Evolutionary conservation across 257 asterid species (phyloP).

Genomic region (Nicotiana obtusifolia): DNA sequence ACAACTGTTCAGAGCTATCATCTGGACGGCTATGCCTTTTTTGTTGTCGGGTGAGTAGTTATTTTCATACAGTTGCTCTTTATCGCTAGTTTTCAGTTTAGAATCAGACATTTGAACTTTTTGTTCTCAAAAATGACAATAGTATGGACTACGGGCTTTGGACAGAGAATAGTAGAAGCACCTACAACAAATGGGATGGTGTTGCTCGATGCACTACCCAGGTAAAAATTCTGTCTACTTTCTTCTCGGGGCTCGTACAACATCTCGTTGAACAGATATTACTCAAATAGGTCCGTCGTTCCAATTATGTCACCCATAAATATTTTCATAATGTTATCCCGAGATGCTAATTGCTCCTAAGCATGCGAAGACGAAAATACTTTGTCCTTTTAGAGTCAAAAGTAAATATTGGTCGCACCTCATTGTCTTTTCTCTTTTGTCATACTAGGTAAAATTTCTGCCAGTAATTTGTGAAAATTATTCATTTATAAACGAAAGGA

Average conservation of each 20-base stretch:
- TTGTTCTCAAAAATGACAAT: slow-evolving; percentile 6
- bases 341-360: background rate
- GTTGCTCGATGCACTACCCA: slow-evolving; percentile 95
- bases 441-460: background rate
- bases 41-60: slow-evolving; percentile 83
- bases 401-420: background rate
- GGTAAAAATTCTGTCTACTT: slow-evolving; percentile 30
- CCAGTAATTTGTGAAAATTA: background rate
- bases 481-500: background rate
- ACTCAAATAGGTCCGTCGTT: background rate
- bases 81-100: background rate
- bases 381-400: background rate
- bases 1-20: slow-evolving; percentile 77
- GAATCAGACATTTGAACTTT: slow-evolving; percentile 10
- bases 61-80: background rate
- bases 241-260: background rate
- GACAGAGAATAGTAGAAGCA: slow-evolving; percentile 83
- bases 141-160: slow-evolving; percentile 96
- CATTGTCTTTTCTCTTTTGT: background rate
- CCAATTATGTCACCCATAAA: background rate
- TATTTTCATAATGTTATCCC: background rate
- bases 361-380: background rate
- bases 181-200: slow-evolving; percentile 94
- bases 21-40: slow-evolving; percentile 86
- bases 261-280: background rate